Percentiles rank a stretch among this genome's conserved stretches.
Conservation (phyloP, 345 rosid genomes). For the Toxicodendron radicans region DNA sequence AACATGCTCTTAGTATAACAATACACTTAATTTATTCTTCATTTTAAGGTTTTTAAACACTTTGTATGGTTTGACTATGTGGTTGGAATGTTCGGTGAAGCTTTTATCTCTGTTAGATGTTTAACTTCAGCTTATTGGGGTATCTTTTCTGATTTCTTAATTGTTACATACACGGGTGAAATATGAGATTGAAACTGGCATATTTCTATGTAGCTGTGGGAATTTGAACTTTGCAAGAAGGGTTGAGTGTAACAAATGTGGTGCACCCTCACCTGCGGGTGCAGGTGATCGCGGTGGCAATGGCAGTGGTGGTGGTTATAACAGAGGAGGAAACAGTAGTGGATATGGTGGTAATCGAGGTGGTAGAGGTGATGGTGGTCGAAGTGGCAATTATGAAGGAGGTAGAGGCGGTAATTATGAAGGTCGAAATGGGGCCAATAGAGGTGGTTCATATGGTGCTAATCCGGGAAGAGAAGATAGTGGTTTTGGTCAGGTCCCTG, state of each 20-base stretch:
- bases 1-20: not conserved
- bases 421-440: conserved; percentile 44
- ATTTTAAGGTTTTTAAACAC: not conserved
- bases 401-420: conserved; percentile 46
- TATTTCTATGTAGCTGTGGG: conserved; percentile 78
- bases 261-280: conserved; percentile 76
- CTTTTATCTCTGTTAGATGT: not conserved
- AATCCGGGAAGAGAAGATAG: conserved; percentile 67
- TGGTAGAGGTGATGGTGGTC: conserved; percentile 42
- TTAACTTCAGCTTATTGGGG: not conserved
- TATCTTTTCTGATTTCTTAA: not conserved
- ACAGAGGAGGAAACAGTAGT: conserved; percentile 62
- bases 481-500: conserved; percentile 68
- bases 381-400: conserved; percentile 56
- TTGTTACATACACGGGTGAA: conserved; percentile 6
- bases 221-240: conserved; percentile 95
- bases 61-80: not conserved
- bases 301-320: conserved; percentile 41
- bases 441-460: conserved; percentile 70
- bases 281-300: conserved; percentile 42
- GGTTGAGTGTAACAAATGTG: conserved; percentile 95
- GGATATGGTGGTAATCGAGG: conserved; percentile 50
- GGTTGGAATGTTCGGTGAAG: not conserved
- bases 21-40: not conserved
- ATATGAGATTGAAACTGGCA: conserved; percentile 31